phyloP scores from a whole-genome alignment of 257 asterid genomes.

The Nicotiana obtusifolia region DNA sequence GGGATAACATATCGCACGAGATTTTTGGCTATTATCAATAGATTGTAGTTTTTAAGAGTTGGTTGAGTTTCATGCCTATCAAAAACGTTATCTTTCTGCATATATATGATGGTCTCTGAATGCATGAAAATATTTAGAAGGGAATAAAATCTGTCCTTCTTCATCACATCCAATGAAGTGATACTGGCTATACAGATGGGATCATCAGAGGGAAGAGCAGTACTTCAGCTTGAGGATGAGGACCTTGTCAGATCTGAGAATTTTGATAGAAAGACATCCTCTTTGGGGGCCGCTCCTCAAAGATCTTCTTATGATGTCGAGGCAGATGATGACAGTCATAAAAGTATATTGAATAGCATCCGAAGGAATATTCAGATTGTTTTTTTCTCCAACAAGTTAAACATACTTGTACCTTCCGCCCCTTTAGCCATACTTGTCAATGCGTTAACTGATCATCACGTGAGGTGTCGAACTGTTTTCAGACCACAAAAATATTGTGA shows the following conservation, averaged over 20 bases:
- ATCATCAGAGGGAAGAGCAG: conserved; percentile 42
- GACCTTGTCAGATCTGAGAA: conserved; percentile 33
- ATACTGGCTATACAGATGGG: conserved; percentile 46
- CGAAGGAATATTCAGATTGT: conserved; percentile 37
- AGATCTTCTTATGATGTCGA: conserved; percentile 23
- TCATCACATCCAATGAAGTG: conserved; percentile 13
- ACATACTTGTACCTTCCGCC: conserved; percentile 51
- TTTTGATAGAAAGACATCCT: conserved; percentile 26
- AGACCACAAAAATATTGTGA: background rate
- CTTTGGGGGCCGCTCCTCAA: conserved; percentile 30
- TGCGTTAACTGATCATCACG: conserved; percentile 43
- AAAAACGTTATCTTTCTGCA: background rate
- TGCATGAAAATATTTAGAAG: background rate
- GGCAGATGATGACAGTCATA: conserved; percentile 25
- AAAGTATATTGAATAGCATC: conserved; percentile 20
- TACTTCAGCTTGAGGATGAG: conserved; percentile 40
- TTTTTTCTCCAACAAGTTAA: conserved; percentile 52
- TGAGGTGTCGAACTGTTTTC: conserved; percentile 25
- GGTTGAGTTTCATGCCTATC: background rate
- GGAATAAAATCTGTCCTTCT: background rate
- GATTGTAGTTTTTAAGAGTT: too few species aligned
- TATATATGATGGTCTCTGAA: background rate
- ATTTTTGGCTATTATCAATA: too few species aligned
- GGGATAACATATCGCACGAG: too few species aligned
- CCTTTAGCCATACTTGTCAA: conserved; percentile 53